A percentile compares a stretch with the other conserved stretches of the same genome.
Evolutionary conservation across 192 early-diverging fungal genomes (phyloP).

Genomic region (Dissophora globulifera): DNA sequence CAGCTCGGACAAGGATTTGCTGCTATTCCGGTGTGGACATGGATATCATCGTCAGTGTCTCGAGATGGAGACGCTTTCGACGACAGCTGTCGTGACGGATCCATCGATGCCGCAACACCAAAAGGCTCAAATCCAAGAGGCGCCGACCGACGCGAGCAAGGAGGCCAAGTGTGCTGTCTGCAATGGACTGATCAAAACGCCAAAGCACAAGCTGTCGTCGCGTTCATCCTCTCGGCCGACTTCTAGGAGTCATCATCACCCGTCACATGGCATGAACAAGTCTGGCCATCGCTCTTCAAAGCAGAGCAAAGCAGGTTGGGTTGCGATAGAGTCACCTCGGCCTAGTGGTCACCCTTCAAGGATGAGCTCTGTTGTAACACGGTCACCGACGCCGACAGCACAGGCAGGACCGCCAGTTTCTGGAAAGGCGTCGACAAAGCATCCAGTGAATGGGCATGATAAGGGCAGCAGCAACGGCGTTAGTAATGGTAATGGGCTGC

Average conservation of each 20-base stretch:
- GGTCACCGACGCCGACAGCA: background rate
- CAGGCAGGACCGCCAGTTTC: too few species aligned
- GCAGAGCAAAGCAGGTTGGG: conserved; percentile 5
- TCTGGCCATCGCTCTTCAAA: conserved; percentile 1
- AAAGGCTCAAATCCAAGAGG: background rate
- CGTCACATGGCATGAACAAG: background rate
- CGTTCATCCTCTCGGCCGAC: conserved; percentile 4
- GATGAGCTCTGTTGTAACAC: background rate
- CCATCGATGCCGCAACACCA: background rate
- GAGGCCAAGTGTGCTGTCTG: conserved; percentile 32
- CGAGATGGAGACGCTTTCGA: conserved; percentile 33
- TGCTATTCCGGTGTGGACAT: conserved; percentile 66
- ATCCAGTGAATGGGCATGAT: too few species aligned
- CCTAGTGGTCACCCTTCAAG: conserved; percentile 3
- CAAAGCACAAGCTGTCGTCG: conserved; percentile 10
- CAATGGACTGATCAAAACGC: conserved; percentile 25
- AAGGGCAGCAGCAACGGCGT: too few species aligned
- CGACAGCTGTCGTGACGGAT: background rate
- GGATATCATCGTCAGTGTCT: conserved; percentile 65
- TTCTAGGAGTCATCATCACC: conserved; percentile 7
- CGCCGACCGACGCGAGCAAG: conserved; percentile 1
- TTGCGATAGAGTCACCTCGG: conserved; percentile 19
- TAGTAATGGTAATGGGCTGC: background rate
- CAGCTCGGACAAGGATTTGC: conserved; percentile 42
- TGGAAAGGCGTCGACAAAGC: background rate